phyloP scores from a whole-genome alignment of 352 stramenopile species.

The Phytophthora ramorum region DNA sequence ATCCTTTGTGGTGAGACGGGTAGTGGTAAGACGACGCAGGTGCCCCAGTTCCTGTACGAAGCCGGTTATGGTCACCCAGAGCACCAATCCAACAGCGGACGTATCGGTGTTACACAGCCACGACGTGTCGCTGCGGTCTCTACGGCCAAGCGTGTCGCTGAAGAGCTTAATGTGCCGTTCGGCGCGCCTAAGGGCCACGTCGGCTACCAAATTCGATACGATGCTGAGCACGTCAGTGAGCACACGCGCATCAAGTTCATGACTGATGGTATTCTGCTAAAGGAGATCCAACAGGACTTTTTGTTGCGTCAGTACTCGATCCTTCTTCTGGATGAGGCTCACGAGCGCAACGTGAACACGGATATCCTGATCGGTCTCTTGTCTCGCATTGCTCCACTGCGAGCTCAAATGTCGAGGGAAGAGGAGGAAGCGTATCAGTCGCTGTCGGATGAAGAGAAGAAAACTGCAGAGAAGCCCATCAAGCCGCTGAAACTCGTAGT shows the following conservation, averaged over 20 bases:
- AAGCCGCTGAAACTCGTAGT: conserved; percentile 89
- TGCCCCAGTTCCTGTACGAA: conserved; percentile 99
- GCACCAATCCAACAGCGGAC: conserved; percentile 54
- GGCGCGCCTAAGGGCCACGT: conserved; percentile 79
- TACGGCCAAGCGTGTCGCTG: conserved; percentile 97
- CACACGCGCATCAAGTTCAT: conserved; percentile 98
- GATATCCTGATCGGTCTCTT: conserved; percentile 97
- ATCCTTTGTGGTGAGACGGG: conserved; percentile 99
- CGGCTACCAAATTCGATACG: conserved; percentile 99
- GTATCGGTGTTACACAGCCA: conserved; percentile 98
- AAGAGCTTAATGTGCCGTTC: conserved; percentile 95
- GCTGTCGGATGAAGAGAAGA: conserved; percentile 51
- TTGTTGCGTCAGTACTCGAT: conserved; percentile 83
- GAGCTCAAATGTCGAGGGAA: conserved; percentile 86
- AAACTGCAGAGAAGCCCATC: conserved; percentile 61
- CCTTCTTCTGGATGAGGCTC: conserved; percentile 94
- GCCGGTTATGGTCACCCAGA: conserved; percentile 85
- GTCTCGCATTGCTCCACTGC: conserved; percentile 93
- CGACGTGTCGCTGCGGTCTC: conserved; percentile 98
- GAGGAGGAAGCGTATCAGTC: conserved; percentile 63
- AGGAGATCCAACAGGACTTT: conserved; percentile 94
- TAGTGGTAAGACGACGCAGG: conserved; percentile 98
- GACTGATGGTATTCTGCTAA: conserved; percentile 99
- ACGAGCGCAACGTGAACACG: conserved; percentile 97
- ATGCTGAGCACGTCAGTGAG: conserved; percentile 92